Base-by-base conservation (phyloP, 495 filamentous ascomycete genomes). In the Apodospora peruviana region DNA sequence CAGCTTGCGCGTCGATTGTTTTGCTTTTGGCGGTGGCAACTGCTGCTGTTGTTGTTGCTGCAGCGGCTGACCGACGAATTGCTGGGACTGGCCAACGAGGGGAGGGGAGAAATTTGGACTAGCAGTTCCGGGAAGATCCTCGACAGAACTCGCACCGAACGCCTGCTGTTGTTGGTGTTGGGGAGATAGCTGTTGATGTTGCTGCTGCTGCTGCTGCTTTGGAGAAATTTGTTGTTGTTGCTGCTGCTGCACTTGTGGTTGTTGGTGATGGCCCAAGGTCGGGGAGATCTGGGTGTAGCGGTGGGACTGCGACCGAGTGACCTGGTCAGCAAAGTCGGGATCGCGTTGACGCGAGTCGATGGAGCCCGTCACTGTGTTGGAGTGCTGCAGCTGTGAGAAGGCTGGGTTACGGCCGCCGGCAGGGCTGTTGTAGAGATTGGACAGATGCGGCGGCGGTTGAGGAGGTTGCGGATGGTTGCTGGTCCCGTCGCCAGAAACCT, bases 1-100 rank as follows among this genome's bases (percentile, higher is more conserved):
- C 40, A 74, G 63, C 55, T 67, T 75, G 43, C 65, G 68, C 32
- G 67, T 68, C 23, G 67, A 72, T 49, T 61, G 65, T 61, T 68
- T 75, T 19, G 57, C 29, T n/a, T 55, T 68, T 44, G 53, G 67
- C 34, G 62, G 70, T 38, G 52, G 63, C 36, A 17, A 34, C 24
- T 36, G 42, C 10, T 38, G 48, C 17, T 45, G 48, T 29, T 47
- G 48, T 17, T 43, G 48, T 12, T 39, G 25, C 27, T 47, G 44
- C 4, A 36, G 40, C 20, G 44, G 48, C 23, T 43, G 40, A 14
- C 14, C 16, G 11, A 25, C 16, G 14, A 27, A 22, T n/a, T 43
- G 40, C 21, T 43, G 40, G 40, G 27, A 32, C 14, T 32, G 27
- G 27, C 7, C 7, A 14, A 32, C 14, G 27, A 32, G 27, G 27